Percentiles rank a stretch among this genome's conserved stretches.
These are phyloP conservation scores for Coleophoma cylindrospora DNA, from an alignment of 2,329 filamentous ascomycete species.

Conservation along the genomic window DNA sequence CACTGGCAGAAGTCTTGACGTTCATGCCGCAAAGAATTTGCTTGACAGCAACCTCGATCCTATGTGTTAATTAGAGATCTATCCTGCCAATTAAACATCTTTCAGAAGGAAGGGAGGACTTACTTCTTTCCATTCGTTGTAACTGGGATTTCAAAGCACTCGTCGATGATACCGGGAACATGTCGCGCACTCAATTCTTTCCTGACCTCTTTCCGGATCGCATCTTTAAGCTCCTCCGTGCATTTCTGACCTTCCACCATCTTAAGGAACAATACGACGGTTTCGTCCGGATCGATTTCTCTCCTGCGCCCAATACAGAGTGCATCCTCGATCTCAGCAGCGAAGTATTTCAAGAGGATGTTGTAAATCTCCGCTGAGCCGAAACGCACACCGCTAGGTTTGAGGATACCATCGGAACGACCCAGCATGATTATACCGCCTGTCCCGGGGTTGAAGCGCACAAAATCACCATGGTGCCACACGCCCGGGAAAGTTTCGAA, in stretches of 20 bases:
- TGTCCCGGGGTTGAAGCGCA: constrained; percentile 63
- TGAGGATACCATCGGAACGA: constrained; percentile 86
- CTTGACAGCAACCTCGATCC: constrained; percentile 92
- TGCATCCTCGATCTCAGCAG: constrained; percentile 73
- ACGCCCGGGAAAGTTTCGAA: constrained; percentile 75
- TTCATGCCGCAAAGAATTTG: constrained; percentile 87
- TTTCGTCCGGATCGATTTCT: constrained; percentile 22
- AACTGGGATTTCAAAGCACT: constrained; percentile 75
- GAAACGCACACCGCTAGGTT: constrained; percentile 87
- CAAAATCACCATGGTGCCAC: constrained; percentile 96
- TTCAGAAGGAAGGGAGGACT: constrained; percentile 29
- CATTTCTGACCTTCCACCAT: constrained; percentile 50
- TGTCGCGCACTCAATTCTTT: constrained; percentile 82
- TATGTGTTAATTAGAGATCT: constrained; percentile 24
- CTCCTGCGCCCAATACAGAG: constrained; percentile 79
- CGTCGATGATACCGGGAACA: constrained; percentile 78
- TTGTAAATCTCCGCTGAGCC: constrained; percentile 96
- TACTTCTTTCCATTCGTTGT: constrained; percentile 96
- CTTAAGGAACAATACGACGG: constrained; percentile 79
- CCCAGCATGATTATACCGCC: constrained; percentile 87
- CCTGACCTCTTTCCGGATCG: constrained; percentile 65
- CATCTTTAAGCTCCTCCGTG: constrained; percentile 50
- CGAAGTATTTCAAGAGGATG: constrained; percentile 79
- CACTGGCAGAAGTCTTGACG: constrained; percentile 84
- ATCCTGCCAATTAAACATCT: neutral